Evolutionary conservation across 2,329 filamentous ascomycete genomes (phyloP), one percentile per base, ranked within the genome.

Genomic region (Huntiella abstrusa): DNA sequence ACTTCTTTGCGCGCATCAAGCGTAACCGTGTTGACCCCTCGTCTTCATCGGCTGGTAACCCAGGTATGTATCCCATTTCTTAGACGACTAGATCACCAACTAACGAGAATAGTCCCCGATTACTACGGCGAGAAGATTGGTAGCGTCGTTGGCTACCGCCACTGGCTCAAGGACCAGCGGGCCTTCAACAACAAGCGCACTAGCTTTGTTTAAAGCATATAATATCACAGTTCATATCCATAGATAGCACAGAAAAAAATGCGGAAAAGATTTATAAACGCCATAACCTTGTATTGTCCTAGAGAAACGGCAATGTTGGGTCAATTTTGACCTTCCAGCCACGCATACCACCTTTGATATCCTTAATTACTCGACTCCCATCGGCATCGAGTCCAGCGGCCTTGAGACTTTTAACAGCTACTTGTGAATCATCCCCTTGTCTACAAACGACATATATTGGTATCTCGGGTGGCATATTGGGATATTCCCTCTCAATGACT

Each of bases 61-160:
- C 91, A 13, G 73, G 75, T 69, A 61, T 49, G 65, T 57, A 4
- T 15, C 22, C 13, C 22, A 15, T 28, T n/a, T 32, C 15, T 13
- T n/a, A 33, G 5, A 11, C 33, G 22, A 19, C 16, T 8, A 22
- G 7, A 35, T 17, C 36, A 4, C 5, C 16, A 6, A 32, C 41
- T 41, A 34, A 50, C 10, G 8, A 40, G 8, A 33, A 2, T 45
- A 71, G 83, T 94, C 1, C 87, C 88, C 38, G 91, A 98, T 60
- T 98, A 94, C 64, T 98, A 98, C 58, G 91, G 91, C 56, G 91
- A 98, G 67, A 96, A 95, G 71, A 94, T 98, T 56, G 83, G 83
- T 44, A 94, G 86, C 56, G 85, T 96, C 16, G 71, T 78, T 46
- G 87, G 84, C 41, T 98, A 96, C 62, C 71, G 91, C 56, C 80